Base-by-base conservation (phyloP, 2,329 filamentous ascomycete genomes). In the Fusarium haematococcum region DNA sequence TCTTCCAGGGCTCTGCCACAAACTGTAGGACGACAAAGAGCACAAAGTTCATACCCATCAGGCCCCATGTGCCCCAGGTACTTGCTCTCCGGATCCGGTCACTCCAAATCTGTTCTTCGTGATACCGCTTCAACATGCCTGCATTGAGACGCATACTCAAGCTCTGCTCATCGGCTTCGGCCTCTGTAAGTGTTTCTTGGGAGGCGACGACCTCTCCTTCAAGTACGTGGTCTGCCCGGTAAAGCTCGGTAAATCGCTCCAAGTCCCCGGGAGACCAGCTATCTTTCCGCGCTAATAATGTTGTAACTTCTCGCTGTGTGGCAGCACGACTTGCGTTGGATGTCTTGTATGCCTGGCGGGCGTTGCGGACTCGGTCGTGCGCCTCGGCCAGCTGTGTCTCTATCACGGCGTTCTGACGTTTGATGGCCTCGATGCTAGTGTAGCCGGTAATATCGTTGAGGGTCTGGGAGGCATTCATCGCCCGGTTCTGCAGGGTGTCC, bases 51-150 rank as follows among this genome's bases (percentile, higher is more conserved):
- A 98, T 90, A 27, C 96, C 96, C 97, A 99, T 99, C 71, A 99
- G 86, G 0, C 96, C 97, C 91, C 97, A 98, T 0, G 97, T 99
- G 39, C 97, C 96, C 97, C 97, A 99, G 0, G 97, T 99, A 81
- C 94, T 97, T 88, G 98, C 98, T 75, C 97, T 89, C 39, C 97
- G 89, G 81, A 99, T 99, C 78, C 97, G 96, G 82, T 99, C 97
- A 80, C 94, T 97, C 97, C 97, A 99, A 66, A 99, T 97, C 85
- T 99, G 97, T 86, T 99, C 97, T 85, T 99, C 97, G 83, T 99
- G 97, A 83, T 99, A 99, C 70, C 97, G 91, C 71, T 93, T 93
- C 61, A 98, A 86, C 77, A 98, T 98, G 60, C 92, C 91, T 71
- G 93, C 91, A 80, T 93, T 96, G 63, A 99, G 86, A 78, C 92